Evolutionary conservation across 2,329 filamentous ascomycete genomes (phyloP), one percentile per base, ranked within the genome.

Genomic region (Penicillium sp.): DNA sequence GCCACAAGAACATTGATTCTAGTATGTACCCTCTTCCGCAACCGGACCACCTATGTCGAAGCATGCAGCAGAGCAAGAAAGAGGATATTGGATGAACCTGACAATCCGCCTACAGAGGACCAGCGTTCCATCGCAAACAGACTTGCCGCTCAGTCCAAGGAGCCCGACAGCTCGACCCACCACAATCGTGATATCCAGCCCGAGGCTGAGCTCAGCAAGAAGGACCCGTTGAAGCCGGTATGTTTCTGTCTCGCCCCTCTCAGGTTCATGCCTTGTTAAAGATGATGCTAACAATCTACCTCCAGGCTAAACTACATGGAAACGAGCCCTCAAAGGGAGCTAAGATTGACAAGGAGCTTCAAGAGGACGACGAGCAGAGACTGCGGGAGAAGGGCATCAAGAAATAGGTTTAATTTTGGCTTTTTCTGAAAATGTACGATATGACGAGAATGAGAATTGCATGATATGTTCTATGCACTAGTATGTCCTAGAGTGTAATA

Each of bases 1-100:
- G 89, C 56, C 91, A 96, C 78, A 76, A 83, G 64, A 82, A 84
- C 65, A 84, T 85, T 59, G 91, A 95, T 75, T 87, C 91, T 54
- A 94, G 91, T 93, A 84, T 56, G 63, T 64, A 13, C 19, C 9
- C 19, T 19, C n/a, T n/a, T 21, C 35, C 13, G 2, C 35, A 13
- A 5, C 35, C 13, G 13, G 11, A 11, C 6, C 15, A 38, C 6
- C 35, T 41, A 5, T 41, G 13, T 41, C 35, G 11, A 41, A 13
- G 35, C 9, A 41, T 11, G 9, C 26, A 26, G 3, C 35, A 41
- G 2, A 41, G 5, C 9, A 41, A 41, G 17, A 19, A 23, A 13
- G 17, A 11, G 21, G 26, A 19, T 5, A 48, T 54, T 31, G 29
- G 21, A 13, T 26, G 26, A 26, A 26, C 3, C 53, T 56, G 48